Evolutionary conservation across 805 yeast species (phyloP), one percentile per base, ranked within the genome.

Genomic region (Wickerhamiella cacticola): DNA sequence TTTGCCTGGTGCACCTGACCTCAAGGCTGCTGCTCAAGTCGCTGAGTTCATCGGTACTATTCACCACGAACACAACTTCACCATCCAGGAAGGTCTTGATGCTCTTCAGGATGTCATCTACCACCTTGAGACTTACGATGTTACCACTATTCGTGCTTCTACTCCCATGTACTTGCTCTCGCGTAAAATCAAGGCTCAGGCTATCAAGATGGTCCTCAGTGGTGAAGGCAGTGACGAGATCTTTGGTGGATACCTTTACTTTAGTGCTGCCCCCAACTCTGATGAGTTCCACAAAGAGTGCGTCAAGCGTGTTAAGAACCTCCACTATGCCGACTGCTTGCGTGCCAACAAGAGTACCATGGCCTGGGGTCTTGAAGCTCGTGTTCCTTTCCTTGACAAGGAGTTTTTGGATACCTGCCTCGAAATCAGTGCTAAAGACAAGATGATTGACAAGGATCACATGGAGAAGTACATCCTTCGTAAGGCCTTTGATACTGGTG

Each of bases 341-440:
- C 82, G 99, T 69, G 99, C 99, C 55, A 92, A 92, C 83, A 92
- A 92, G 72, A 88, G 96, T 28, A 92, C 99, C 51, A 85, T 92
- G 96, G 97, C 99, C 39, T 92, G 99, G 99, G 99, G 99, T 68
- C 76, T 92, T 55, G 99, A 92, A 72, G 98, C 98, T 53, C 83
- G 99, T 71, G 98, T 92, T 57, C 99, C 99, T 57, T 92, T 92
- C 83, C 76, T 92, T 70, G 99, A 92, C 71, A 84, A 80, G 71
- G 75, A 80, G 65, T 92, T 92, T 76, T 72, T 92, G 67, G 85
- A 89, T 61, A 77, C 84, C 40, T 79, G 94, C 67, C 82, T 92
- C 96, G 82, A 82, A 82, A 83, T 92, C 63, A 82, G 82, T 69
- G 97, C 99, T 55, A 74, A 74, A 55, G 96, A 92, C 61, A 92